phyloP scores from a whole-genome alignment of 345 rosid species.

The Lumnitzera racemosa region DNA sequence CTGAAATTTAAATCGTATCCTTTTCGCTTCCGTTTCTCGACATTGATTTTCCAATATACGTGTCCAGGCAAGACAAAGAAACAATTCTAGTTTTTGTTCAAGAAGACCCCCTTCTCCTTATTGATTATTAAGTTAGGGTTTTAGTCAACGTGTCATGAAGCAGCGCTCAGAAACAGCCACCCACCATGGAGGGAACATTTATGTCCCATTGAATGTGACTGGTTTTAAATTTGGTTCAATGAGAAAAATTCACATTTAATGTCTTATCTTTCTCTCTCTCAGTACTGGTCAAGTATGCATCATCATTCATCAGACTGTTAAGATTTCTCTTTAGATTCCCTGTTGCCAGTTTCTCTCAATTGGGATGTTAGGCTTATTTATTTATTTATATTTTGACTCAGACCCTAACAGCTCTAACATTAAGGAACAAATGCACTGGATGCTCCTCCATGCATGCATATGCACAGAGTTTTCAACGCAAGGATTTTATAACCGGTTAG shows the following conservation, averaged over 20 bases:
- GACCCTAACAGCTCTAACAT: conserved; percentile 1
- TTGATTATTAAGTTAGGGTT: background rate
- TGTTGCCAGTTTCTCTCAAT: too few species aligned
- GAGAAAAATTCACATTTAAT: too few species aligned
- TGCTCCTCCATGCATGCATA: background rate
- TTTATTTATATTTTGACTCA: background rate
- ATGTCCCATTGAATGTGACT: conserved; percentile 3
- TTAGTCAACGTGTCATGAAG: background rate
- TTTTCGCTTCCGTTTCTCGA: conserved; percentile 13
- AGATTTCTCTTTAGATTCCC: too few species aligned
- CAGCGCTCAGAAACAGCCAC: conserved; percentile 2
- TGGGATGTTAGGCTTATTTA: background rate
- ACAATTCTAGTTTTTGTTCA: conserved; percentile 12
- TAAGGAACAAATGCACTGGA: background rate
- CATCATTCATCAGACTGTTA: too few species aligned
- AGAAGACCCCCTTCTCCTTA: background rate
- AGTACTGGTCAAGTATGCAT: too few species aligned
- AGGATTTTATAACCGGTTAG: too few species aligned
- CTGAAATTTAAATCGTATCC: background rate
- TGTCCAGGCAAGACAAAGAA: conserved; percentile 30
- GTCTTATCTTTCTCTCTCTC: too few species aligned
- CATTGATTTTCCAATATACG: conserved; percentile 22
- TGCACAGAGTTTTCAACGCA: background rate
- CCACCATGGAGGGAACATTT: conserved; percentile 1
- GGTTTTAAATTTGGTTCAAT: background rate